Percentiles rank a stretch among this genome's conserved stretches.
Conservation (phyloP, 179 eudicot genomes). For the Drosera spatulata region DNA sequence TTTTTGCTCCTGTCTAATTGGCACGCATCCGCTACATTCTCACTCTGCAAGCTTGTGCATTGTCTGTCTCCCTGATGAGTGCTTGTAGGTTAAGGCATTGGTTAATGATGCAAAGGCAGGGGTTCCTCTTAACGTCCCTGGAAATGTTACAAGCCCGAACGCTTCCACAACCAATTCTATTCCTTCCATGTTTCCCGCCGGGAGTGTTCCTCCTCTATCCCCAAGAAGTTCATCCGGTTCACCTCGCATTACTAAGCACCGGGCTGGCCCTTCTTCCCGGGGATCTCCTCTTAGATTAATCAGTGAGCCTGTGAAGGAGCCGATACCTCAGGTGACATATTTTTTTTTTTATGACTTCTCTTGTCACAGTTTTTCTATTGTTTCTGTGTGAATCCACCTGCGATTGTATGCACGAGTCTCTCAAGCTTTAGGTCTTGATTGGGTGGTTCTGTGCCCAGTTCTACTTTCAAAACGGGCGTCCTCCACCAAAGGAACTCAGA, state of each 20-base stretch:
- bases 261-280: constrained; percentile 59
- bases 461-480: constrained; percentile 87
- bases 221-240: constrained; percentile 97
- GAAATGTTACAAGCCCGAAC: constrained; percentile 57
- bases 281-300: constrained; percentile 76
- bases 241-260: constrained; percentile 72
- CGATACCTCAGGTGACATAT: constrained; percentile 70
- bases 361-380: background rate
- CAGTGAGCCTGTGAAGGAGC: constrained; percentile 76
- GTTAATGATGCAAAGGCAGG: constrained; percentile 80
- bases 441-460: constrained; percentile 46
- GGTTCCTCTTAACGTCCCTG: constrained; percentile 51
- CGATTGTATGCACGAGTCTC: background rate
- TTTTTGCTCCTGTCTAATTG: no score
- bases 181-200: constrained; percentile 96
- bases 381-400: background rate
- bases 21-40: background rate
- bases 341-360: background rate
- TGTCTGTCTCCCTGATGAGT: background rate
- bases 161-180: constrained; percentile 55
- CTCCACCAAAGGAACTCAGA: constrained; percentile 80
- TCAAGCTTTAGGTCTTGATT: constrained; percentile 7
- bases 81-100: constrained; percentile 67
- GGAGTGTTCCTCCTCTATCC: constrained; percentile 94
- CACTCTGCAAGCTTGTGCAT: background rate